Conservation (phyloP, 2,329 filamentous ascomycete species). For the Dichotomopilus funicola region DNA sequence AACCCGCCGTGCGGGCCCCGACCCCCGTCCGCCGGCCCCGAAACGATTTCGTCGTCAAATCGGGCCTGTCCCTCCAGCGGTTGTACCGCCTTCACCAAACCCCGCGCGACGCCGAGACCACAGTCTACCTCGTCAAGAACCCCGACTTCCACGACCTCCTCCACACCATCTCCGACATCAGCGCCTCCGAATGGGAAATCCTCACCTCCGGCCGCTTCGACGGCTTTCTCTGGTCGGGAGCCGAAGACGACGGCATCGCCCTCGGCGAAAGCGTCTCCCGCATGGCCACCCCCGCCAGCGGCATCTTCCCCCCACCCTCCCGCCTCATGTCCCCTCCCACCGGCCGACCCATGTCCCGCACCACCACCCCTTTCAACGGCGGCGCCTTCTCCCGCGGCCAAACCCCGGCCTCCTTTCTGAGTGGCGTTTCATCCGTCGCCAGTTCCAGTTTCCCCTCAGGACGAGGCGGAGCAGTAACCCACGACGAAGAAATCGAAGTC, state of each 20-base stretch:
- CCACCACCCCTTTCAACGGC: constrained; percentile 44
- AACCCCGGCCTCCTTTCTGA: constrained; percentile 51
- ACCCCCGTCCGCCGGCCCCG: constrained; percentile 60
- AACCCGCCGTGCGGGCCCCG: constrained; percentile 55
- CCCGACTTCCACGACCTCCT: constrained; percentile 77
- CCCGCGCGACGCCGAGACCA: constrained; percentile 79
- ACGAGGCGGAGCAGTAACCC: constrained; percentile 60
- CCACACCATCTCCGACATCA: constrained; percentile 80
- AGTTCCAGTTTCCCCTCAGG: constrained; percentile 38
- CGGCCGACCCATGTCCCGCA: constrained; percentile 43
- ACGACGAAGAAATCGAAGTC: constrained; percentile 92
- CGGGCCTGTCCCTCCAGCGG: constrained; percentile 72
- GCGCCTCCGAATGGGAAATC: constrained; percentile 92
- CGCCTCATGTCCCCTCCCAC: constrained; percentile 32
- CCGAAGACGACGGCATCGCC: constrained; percentile 50
- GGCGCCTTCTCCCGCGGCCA: constrained; percentile 32
- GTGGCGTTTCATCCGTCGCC: constrained; percentile 31
- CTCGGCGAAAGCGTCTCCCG: constrained; percentile 41
- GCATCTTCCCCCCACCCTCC: constrained; percentile 36
- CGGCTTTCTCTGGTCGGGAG: constrained; percentile 90
- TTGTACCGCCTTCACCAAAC: constrained; percentile 68
- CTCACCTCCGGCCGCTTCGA: constrained; percentile 90
- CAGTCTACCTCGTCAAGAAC: constrained; percentile 80
- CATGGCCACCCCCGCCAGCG: constrained; percentile 48
- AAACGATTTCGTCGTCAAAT: constrained; percentile 69